A percentile compares a stretch with the other conserved stretches of the same genome.
These are phyloP conservation scores for Arabidopsis thaliana DNA, from an alignment of 345 rosid species.

Conservation along the genomic window TAIR10.1 NC_003076.8:25886001-25886500, in stretches of 20 bases:
- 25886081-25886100: conserved; percentile 94
- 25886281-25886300: conserved; percentile 83
- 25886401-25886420: conserved; percentile 27
- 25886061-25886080: conserved; percentile 93
- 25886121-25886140: conserved; percentile 93
- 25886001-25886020: conserved; percentile 99
- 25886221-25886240: conserved; percentile 95
- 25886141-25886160: conserved; percentile 91
- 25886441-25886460: conserved; percentile 21
- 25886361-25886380: conserved; percentile 32
- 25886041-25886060: conserved; percentile 82
- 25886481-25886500: conserved; percentile 38
- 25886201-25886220: conserved; percentile 87
- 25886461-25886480: conserved; percentile 29
- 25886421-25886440: conserved; percentile 43
- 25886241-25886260: conserved; percentile 92
- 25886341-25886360: background rate
- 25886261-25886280: conserved; percentile 96
- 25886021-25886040: conserved; percentile 82
- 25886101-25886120: conserved; percentile 99
- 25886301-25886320: conserved; percentile 88
- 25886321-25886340: conserved; percentile 64
- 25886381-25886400: conserved; percentile 45
- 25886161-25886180: conserved; percentile 97
- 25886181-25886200: conserved; percentile 97